Evolutionary conservation across 768 basidiomycete genomes (phyloP).

Genomic region (Flagelloscypha sp.): DNA sequence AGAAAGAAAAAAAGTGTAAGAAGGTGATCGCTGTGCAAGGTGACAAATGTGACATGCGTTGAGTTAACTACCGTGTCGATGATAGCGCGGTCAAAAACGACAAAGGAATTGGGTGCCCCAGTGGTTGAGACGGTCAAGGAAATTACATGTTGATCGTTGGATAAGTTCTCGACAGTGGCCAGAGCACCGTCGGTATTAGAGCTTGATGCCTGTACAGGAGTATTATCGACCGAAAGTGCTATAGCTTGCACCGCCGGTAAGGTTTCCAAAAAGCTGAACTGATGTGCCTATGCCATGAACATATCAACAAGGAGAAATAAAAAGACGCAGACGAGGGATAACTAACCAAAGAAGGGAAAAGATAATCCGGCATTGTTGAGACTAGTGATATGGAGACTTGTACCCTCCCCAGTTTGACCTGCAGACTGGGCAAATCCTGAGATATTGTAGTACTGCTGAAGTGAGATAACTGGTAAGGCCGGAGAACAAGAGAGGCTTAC

Average conservation of each 20-base stretch:
- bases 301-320: slow-evolving; percentile 2
- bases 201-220: slow-evolving; percentile 16
- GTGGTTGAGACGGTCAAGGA: slow-evolving; percentile 39
- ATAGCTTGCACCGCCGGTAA: slow-evolving; percentile 33
- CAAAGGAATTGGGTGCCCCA: slow-evolving; percentile 24
- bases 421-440: slow-evolving; percentile 38
- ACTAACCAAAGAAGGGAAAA: slow-evolving; percentile 62
- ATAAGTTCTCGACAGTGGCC: slow-evolving; percentile 38
- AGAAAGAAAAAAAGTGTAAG: too few relatives aligned
- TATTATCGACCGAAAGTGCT: slow-evolving; percentile 46
- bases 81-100: slow-evolving; percentile 52
- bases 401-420: slow-evolving; percentile 44
- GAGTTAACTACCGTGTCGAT: slow-evolving; percentile 25
- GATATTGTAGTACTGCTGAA: slow-evolving; percentile 40
- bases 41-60: slow-evolving; percentile 18
- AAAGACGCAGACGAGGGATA: too few relatives aligned
- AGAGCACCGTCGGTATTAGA: slow-evolving; percentile 33
- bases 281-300: slow-evolving; percentile 49
- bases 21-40: too few relatives aligned
- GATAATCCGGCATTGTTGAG: slow-evolving; percentile 46
- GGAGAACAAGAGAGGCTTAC: too few relatives aligned
- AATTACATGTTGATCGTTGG: slow-evolving; percentile 44
- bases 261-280: slow-evolving; percentile 50
- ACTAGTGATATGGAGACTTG: slow-evolving; percentile 56
- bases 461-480: too few relatives aligned